A percentile compares a stretch with the other conserved stretches of the same genome.
These are phyloP conservation scores for Pseudogymnoascus sp. DNA, from an alignment of 2,329 filamentous ascomycete species.

Conservation along the genomic window DNA sequence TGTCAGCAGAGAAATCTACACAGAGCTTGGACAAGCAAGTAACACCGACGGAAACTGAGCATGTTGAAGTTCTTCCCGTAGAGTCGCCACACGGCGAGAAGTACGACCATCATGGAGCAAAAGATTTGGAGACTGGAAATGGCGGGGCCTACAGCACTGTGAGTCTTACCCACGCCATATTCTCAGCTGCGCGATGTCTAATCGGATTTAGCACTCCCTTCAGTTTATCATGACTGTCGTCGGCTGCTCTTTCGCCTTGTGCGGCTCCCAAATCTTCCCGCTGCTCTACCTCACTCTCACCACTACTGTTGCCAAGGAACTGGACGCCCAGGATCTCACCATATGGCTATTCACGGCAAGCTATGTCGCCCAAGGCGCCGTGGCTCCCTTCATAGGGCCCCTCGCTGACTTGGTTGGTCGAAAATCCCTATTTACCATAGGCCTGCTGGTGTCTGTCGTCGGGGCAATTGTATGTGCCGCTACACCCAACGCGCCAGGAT, in stretches of 20 bases:
- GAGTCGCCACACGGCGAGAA: neutral
- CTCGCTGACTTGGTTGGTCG: conserved; percentile 20
- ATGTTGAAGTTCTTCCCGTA: neutral
- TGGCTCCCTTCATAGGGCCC: conserved; percentile 20
- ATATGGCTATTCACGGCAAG: conserved; percentile 17
- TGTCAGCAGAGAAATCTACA: conserved; percentile 3
- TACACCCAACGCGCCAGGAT: conserved; percentile 14
- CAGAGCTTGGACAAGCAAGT: neutral
- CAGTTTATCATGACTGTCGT: conserved; percentile 13
- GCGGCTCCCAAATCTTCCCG: conserved; percentile 13
- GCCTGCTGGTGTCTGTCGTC: conserved; percentile 14
- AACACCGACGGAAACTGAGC: neutral
- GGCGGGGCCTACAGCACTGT: conserved; percentile 1
- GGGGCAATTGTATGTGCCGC: conserved; percentile 17
- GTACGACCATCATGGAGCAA: neutral
- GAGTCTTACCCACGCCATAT: neutral
- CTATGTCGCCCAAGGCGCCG: conserved; percentile 15
- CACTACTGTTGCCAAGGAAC: conserved; percentile 1
- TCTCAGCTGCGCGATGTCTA: neutral
- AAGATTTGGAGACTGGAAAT: neutral
- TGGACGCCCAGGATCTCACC: conserved; percentile 12
- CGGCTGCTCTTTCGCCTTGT: conserved; percentile 14
- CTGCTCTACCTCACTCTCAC: conserved; percentile 3
- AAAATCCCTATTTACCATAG: conserved; percentile 15
- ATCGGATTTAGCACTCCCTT: neutral